phyloP scores from a whole-genome alignment of 257 asterid species.

The Handroanthus guayacan region DNA sequence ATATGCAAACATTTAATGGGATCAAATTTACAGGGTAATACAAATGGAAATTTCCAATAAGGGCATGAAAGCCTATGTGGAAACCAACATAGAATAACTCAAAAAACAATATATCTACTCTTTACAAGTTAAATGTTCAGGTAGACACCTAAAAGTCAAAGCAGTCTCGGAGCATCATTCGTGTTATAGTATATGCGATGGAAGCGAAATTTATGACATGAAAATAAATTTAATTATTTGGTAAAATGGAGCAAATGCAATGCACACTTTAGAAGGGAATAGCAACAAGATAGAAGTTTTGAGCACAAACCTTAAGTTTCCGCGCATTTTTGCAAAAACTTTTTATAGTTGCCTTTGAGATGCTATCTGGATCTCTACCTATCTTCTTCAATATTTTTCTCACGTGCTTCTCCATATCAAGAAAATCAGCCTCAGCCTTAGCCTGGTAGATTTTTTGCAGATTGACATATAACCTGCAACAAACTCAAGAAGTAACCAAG shows the following conservation, averaged over 20 bases:
- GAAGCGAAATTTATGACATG: neutral
- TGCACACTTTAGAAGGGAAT: constrained; percentile 1
- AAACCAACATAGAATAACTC: neutral
- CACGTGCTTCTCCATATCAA: constrained; percentile 68
- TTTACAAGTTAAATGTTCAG: neutral
- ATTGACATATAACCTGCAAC: constrained; percentile 74
- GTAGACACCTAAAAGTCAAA: neutral
- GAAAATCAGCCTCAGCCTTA: constrained; percentile 95
- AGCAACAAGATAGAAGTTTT: constrained; percentile 12
- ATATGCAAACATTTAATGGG: constrained; percentile 9
- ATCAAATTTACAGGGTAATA: constrained; percentile 6
- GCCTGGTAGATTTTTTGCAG: constrained; percentile 92
- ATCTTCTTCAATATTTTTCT: constrained; percentile 71
- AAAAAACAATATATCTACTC: neutral
- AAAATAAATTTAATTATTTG: neutral
- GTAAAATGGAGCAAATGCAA: constrained; percentile 12
- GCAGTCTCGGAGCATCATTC: constrained; percentile 5
- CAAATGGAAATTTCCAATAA: neutral
- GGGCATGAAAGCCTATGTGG: neutral
- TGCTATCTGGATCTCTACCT: constrained; percentile 88
- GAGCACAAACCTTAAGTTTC: constrained; percentile 62
- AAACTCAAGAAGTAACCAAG: constrained; percentile 29
- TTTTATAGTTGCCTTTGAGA: constrained; percentile 77
- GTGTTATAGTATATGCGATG: neutral
- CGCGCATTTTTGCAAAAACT: constrained; percentile 94